Evolutionary conservation across 495 filamentous ascomycete genomes (phyloP).

Genomic region (Penicillium herquei): DNA sequence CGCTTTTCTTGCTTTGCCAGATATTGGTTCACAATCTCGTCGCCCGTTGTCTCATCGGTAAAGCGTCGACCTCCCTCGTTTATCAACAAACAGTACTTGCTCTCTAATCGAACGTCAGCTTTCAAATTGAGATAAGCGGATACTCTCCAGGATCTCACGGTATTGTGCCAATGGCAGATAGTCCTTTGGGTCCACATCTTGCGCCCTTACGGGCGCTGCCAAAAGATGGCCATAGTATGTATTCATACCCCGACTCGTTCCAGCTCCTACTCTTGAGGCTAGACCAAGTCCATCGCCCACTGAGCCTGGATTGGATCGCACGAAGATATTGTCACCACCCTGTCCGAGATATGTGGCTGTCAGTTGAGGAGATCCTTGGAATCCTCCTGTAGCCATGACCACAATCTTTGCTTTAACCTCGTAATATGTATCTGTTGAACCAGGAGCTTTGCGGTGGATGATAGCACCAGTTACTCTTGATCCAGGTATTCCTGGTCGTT

Average conservation of each 20-base stretch:
- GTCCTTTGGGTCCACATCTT: conserved; percentile 22
- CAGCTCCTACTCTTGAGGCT: conserved; percentile 18
- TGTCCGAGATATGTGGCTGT: conserved; percentile 19
- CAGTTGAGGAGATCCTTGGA: conserved; percentile 20
- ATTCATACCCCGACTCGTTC: conserved; percentile 23
- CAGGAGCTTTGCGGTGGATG: conserved; percentile 5
- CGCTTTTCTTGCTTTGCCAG: conserved; percentile 30
- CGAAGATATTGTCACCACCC: conserved; percentile 28
- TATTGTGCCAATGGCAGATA: conserved; percentile 27
- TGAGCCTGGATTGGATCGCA: conserved; percentile 26
- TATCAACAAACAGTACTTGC: conserved; percentile 24
- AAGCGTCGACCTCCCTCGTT: conserved; percentile 21
- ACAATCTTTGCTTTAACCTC: conserved; percentile 20
- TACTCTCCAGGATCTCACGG: conserved; percentile 5
- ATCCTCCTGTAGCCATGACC: conserved; percentile 26
- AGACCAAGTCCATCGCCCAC: conserved; percentile 25
- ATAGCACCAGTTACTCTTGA: conserved; percentile 21
- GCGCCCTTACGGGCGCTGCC: conserved; percentile 18
- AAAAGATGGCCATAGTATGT: conserved; percentile 27
- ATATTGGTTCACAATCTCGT: conserved; percentile 31
- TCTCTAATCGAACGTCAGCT: conserved; percentile 17
- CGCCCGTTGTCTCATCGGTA: conserved; percentile 22
- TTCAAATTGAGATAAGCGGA: not conserved
- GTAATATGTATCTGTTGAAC: conserved; percentile 3
- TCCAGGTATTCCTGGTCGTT: conserved; percentile 14